These are phyloP conservation scores for Auricularia heimuer DNA, from an alignment of 768 basidiomycete species.

Conservation along the genomic window DNA sequence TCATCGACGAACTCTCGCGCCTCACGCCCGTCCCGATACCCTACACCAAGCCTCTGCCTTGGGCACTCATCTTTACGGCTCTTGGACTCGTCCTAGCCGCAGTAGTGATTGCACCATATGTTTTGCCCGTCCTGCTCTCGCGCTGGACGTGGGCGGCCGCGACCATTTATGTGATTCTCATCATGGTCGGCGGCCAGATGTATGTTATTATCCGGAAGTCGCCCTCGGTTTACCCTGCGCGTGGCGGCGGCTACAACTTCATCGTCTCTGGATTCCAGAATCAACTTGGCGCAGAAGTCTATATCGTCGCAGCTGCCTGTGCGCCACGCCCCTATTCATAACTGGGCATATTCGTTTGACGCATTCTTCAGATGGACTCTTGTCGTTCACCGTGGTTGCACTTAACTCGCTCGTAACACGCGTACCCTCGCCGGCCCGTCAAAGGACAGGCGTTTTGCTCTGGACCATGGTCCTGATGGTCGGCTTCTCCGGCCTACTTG, in stretches of 20 bases:
- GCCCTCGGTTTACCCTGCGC: slow-evolving; percentile 51
- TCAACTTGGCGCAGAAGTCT: slow-evolving; percentile 88
- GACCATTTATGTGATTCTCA: slow-evolving; percentile 50
- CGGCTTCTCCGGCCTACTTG: slow-evolving; percentile 78
- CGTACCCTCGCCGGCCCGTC: slow-evolving; percentile 58
- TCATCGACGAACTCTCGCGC: slow-evolving; percentile 64
- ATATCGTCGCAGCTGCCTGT: slow-evolving; percentile 82
- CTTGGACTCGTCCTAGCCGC: slow-evolving; percentile 37
- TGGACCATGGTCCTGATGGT: slow-evolving; percentile 78
- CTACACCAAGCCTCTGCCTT: slow-evolving; percentile 71
- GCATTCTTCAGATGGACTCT: slow-evolving; percentile 58
- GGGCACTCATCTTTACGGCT: slow-evolving; percentile 43
- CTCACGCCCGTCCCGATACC: slow-evolving; percentile 76
- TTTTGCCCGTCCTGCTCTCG: slow-evolving; percentile 53
- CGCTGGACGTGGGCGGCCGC: slow-evolving; percentile 74
- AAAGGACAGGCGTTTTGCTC: slow-evolving; percentile 80
- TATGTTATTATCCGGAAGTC: slow-evolving; percentile 83
- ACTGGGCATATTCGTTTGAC: background rate
- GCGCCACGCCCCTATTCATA: slow-evolving; percentile 23
- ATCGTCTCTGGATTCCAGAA: slow-evolving; percentile 83
- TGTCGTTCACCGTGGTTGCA: slow-evolving; percentile 71
- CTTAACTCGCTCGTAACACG: slow-evolving; percentile 62
- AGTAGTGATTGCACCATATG: slow-evolving; percentile 45
- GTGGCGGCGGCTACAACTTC: slow-evolving; percentile 49
- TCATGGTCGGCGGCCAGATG: slow-evolving; percentile 95